Evolutionary conservation across 768 basidiomycete genomes (phyloP).

Genomic region (Xerocomellus intermedius): DNA sequence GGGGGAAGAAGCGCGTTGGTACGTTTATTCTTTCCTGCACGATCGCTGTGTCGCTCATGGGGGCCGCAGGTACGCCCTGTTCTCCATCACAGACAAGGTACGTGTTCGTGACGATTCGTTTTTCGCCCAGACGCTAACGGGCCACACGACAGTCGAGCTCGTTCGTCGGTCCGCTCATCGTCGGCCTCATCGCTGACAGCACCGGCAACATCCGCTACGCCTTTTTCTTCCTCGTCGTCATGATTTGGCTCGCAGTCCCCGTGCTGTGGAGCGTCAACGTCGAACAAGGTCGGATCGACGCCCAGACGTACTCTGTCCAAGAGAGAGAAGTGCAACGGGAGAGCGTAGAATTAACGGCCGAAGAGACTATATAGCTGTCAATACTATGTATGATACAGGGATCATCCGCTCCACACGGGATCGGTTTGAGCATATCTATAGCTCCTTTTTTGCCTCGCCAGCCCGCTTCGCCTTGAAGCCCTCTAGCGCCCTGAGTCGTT

Average conservation of each 20-base stretch:
- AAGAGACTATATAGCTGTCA: not conserved
- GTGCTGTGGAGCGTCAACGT: conserved; percentile 71
- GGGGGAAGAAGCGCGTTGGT: conserved; percentile 90
- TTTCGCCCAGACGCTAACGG: not conserved
- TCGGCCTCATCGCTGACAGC: conserved; percentile 81
- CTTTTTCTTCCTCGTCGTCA: conserved; percentile 82
- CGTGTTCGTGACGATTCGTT: not conserved
- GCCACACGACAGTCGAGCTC: conserved; percentile 65
- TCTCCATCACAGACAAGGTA: conserved; percentile 89
- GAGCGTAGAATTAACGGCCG: too few species aligned
- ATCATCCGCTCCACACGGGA: too few species aligned
- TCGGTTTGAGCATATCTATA: conserved; percentile 5
- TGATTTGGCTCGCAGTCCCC: conserved; percentile 82
- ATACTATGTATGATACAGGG: not conserved
- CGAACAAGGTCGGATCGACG: conserved; percentile 58
- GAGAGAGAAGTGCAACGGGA: not conserved
- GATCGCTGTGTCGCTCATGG: not conserved
- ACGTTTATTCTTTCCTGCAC: conserved; percentile 13
- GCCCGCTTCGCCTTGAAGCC: conserved; percentile 48
- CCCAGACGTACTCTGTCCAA: conserved; percentile 31
- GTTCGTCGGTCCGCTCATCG: conserved; percentile 87
- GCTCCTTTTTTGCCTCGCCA: conserved; percentile 27
- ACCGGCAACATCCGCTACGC: conserved; percentile 92
- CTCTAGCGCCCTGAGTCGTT: conserved; percentile 82
- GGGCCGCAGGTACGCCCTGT: conserved; percentile 61